Evolutionary conservation across 805 yeast genomes (phyloP).

Genomic region (Saccharomycopsis capsularis): DNA sequence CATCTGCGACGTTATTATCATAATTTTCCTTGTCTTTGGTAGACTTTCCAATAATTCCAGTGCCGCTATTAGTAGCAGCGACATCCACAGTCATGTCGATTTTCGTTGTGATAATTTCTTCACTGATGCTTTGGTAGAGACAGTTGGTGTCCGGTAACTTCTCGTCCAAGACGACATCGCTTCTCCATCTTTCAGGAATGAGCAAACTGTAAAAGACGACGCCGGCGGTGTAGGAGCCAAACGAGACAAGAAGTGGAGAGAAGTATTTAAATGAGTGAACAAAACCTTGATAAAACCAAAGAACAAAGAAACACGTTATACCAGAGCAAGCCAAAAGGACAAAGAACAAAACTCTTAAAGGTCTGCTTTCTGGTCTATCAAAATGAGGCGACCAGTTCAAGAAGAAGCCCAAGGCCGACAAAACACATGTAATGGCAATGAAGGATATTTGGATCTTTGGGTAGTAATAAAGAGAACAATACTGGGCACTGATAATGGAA

Average conservation of each 20-base stretch:
- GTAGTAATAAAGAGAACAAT: conserved; percentile 61
- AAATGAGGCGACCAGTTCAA: conserved; percentile 92
- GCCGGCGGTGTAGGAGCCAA: conserved; percentile 71
- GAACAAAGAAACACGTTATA: conserved; percentile 51
- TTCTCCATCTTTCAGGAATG: conserved; percentile 83
- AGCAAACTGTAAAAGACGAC: conserved; percentile 82
- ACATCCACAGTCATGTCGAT: conserved; percentile 8
- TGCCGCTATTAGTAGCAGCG: too few species aligned
- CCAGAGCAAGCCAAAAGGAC: conserved; percentile 75
- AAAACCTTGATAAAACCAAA: conserved; percentile 50
- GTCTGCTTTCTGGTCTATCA: conserved; percentile 80
- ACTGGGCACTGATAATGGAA: conserved; percentile 80
- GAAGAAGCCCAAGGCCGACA: conserved; percentile 66
- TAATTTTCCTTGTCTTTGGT: neutral
- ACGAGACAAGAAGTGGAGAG: conserved; percentile 63
- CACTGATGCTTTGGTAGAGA: conserved; percentile 20
- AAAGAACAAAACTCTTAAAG: conserved; percentile 73
- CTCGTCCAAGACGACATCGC: conserved; percentile 54
- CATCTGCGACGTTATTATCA: too few species aligned
- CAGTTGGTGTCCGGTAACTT: conserved; percentile 29
- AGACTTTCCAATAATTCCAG: too few species aligned
- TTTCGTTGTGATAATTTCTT: conserved; percentile 26
- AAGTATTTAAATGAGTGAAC: conserved; percentile 46
- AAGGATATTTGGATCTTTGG: conserved; percentile 43
- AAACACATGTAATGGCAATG: conserved; percentile 51